These are phyloP conservation scores for Verticillium nonalfalfae DNA, from an alignment of 2,329 filamentous ascomycete species.

Conservation along the genomic window DNA sequence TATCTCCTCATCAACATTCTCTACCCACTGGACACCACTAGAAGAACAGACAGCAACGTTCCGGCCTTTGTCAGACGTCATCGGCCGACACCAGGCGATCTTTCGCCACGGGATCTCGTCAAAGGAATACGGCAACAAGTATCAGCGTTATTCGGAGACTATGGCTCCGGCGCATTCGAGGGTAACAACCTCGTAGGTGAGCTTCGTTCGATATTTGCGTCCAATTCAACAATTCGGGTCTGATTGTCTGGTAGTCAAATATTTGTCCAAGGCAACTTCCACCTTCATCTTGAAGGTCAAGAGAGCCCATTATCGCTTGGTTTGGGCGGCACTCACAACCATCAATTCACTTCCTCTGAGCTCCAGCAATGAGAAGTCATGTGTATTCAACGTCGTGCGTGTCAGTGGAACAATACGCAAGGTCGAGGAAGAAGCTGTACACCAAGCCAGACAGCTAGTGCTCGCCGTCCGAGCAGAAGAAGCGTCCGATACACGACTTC, in stretches of 20 bases:
- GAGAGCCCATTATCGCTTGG: constrained; percentile 74
- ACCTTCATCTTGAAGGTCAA: constrained; percentile 86
- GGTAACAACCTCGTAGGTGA: constrained; percentile 59
- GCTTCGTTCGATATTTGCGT: background rate
- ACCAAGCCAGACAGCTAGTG: constrained; percentile 66
- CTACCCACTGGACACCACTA: constrained; percentile 58
- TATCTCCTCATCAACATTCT: constrained; percentile 94
- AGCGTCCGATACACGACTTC: constrained; percentile 58
- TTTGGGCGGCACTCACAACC: constrained; percentile 85
- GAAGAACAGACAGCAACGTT: constrained; percentile 26
- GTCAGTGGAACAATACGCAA: constrained; percentile 93
- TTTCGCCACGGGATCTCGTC: constrained; percentile 60
- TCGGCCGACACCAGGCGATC: constrained; percentile 66
- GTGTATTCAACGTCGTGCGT: constrained; percentile 77
- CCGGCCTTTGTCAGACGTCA: constrained; percentile 67
- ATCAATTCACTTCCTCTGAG: constrained; percentile 62
- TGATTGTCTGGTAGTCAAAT: constrained; percentile 62
- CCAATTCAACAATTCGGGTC: no score
- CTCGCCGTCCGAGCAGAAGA: constrained; percentile 48
- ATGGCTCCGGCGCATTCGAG: constrained; percentile 69
- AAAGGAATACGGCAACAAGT: constrained; percentile 67
- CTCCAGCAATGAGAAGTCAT: constrained; percentile 46
- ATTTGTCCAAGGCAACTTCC: constrained; percentile 84
- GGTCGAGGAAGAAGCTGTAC: constrained; percentile 82
- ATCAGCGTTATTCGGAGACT: constrained; percentile 76